Conservation (phyloP, 352 stramenopile genomes). For the Pilasporangium apinafurcum region DNA sequence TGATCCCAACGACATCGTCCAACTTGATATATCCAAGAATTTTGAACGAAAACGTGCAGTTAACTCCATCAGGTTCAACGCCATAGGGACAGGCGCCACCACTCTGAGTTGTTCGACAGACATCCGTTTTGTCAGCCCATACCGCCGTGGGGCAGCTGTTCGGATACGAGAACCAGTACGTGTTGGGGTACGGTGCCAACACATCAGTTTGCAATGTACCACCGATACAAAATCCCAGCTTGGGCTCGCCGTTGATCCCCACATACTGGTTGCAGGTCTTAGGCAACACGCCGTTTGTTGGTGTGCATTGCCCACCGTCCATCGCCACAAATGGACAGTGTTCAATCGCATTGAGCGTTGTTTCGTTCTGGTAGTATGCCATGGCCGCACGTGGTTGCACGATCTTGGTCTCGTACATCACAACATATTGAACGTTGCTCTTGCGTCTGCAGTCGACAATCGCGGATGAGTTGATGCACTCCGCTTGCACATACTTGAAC, state of each 20-base stretch:
- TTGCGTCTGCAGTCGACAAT: conserved; percentile 22
- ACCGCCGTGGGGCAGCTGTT: conserved; percentile 14
- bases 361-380: conserved; percentile 9
- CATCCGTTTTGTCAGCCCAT: conserved; percentile 4
- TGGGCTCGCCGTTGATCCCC: conserved; percentile 9
- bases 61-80: conserved; percentile 44
- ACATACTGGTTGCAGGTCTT: conserved; percentile 16
- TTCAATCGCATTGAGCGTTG: conserved; percentile 2
- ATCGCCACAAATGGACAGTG: conserved; percentile 9
- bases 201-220: conserved; percentile 9
- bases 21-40: conserved; percentile 53
- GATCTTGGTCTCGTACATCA: conserved; percentile 26
- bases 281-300: conserved; percentile 7
- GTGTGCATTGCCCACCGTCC: conserved; percentile 7
- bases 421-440: conserved; percentile 24
- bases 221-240: conserved; percentile 11
- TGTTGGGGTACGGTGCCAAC: conserved; percentile 21
- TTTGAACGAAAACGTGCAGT: conserved; percentile 58
- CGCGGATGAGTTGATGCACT: conserved; percentile 45
- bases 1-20: conserved; percentile 72
- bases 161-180: conserved; percentile 30
- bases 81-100: conserved; percentile 42
- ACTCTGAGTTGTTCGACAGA: conserved; percentile 11
- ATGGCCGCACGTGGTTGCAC: conserved; percentile 11
- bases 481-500: conserved; percentile 55